Evolutionary conservation across 2,329 filamentous ascomycete genomes (phyloP).

Genomic region (Botrytis pseudocinerea): DNA sequence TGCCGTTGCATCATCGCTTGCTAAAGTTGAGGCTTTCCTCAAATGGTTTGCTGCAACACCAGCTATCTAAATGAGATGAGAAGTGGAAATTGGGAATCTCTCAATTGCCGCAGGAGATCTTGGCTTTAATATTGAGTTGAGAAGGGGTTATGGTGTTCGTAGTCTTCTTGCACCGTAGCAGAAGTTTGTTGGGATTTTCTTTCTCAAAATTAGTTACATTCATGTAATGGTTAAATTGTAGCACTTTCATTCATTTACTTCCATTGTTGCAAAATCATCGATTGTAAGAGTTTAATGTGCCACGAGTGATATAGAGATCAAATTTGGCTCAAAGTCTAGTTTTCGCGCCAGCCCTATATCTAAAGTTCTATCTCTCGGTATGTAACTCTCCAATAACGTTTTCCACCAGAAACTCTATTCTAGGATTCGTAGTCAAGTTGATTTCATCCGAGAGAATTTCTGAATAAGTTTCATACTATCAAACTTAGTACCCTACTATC

Average conservation of each 20-base stretch:
- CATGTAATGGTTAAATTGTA: not conserved
- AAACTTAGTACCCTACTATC: too few species aligned
- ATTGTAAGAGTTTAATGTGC: not conserved
- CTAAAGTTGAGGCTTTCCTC: not conserved
- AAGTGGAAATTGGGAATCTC: rapidly evolving
- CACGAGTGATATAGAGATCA: not conserved
- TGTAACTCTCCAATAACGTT: not conserved
- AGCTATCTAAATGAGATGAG: not conserved
- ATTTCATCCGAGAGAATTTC: too few species aligned
- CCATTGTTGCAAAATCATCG: not conserved
- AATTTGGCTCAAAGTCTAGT: not conserved
- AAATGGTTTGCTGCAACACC: not conserved
- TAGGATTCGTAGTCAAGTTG: too few species aligned
- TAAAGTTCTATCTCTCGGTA: not conserved
- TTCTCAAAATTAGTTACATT: not conserved
- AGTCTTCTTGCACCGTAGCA: not conserved
- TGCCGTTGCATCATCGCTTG: not conserved
- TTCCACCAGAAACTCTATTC: not conserved
- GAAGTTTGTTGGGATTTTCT: too few species aligned
- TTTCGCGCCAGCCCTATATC: too few species aligned
- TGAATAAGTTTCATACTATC: too few species aligned
- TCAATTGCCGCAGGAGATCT: not conserved
- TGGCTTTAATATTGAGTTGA: not conserved
- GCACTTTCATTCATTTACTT: not conserved
- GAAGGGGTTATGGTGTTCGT: not conserved